phyloP scores from a whole-genome alignment of 164 flowering plant species.

The Houttuynia cordata region DNA sequence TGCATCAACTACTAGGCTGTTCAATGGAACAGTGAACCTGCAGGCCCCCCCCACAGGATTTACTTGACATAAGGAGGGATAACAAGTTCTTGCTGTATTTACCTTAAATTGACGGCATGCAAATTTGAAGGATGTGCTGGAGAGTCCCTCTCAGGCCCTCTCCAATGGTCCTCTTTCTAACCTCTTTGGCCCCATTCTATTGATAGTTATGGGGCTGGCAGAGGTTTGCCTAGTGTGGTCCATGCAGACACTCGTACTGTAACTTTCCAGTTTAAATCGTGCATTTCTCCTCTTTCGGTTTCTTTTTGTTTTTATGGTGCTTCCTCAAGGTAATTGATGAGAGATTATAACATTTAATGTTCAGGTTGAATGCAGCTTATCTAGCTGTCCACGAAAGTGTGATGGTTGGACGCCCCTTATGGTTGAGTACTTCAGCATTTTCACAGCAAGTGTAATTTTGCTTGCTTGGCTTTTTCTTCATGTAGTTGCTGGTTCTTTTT shows the following conservation, averaged over 20 bases:
- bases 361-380: constrained; percentile 76
- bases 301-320: background rate
- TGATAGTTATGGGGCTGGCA: no score
- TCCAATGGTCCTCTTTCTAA: no score
- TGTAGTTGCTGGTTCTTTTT: no score
- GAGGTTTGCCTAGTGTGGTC: no score
- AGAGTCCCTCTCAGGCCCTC: no score
- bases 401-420: constrained; percentile 71
- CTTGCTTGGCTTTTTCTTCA: background rate
- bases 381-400: constrained; percentile 63
- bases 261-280: constrained; percentile 6
- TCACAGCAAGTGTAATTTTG: constrained; percentile 24
- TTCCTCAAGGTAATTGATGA: background rate
- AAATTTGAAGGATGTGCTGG: no score
- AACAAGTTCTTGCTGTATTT: no score
- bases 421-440: constrained; percentile 54
- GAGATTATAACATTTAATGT: constrained; percentile 2
- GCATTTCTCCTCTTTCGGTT: background rate
- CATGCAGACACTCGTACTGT: no score
- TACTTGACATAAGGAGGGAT: no score
- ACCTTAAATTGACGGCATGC: no score
- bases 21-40: background rate
- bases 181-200: no score
- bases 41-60: no score
- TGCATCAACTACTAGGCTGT: background rate